A percentile compares a stretch with the other conserved stretches of the same genome.
These are phyloP conservation scores for Phytophthora vignae DNA, from an alignment of 352 stramenopile genomes.

Conservation along the genomic window DNA sequence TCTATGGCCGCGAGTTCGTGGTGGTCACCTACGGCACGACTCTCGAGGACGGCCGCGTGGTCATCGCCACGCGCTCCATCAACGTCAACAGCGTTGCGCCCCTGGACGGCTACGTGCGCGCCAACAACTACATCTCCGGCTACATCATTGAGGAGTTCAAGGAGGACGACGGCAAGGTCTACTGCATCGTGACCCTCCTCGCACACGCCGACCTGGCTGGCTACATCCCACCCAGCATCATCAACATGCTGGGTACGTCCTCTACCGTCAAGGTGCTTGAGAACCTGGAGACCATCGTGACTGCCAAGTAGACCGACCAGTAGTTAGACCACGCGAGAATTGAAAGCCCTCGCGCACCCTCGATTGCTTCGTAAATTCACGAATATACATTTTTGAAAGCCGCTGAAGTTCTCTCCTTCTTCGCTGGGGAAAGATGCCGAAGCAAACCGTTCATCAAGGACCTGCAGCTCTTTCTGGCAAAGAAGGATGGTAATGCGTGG, in stretches of 20 bases:
- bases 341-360: neutral
- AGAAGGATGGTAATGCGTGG: too few relatives aligned
- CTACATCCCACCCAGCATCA: slow-evolving; percentile 81
- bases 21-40: slow-evolving; percentile 68
- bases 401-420: neutral
- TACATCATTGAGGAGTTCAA: slow-evolving; percentile 79
- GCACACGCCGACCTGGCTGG: slow-evolving; percentile 79
- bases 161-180: slow-evolving; percentile 52
- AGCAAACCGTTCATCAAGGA: too few relatives aligned
- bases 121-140: slow-evolving; percentile 72
- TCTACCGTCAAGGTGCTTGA: slow-evolving; percentile 84
- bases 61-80: slow-evolving; percentile 77
- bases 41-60: slow-evolving; percentile 58
- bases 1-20: slow-evolving; percentile 78
- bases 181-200: slow-evolving; percentile 78
- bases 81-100: slow-evolving; percentile 51
- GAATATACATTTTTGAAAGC: slow-evolving; percentile 38
- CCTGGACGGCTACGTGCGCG: slow-evolving; percentile 73
- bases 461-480: too few relatives aligned
- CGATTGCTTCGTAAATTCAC: slow-evolving; percentile 27
- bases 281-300: slow-evolving; percentile 68
- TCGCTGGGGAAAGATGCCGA: neutral
- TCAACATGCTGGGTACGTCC: slow-evolving; percentile 88
- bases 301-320: slow-evolving; percentile 33
- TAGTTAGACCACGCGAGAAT: slow-evolving; percentile 12